Evolutionary conservation across 495 filamentous ascomycete genomes (phyloP).

Genomic region (Trichoderma asperelloides): DNA sequence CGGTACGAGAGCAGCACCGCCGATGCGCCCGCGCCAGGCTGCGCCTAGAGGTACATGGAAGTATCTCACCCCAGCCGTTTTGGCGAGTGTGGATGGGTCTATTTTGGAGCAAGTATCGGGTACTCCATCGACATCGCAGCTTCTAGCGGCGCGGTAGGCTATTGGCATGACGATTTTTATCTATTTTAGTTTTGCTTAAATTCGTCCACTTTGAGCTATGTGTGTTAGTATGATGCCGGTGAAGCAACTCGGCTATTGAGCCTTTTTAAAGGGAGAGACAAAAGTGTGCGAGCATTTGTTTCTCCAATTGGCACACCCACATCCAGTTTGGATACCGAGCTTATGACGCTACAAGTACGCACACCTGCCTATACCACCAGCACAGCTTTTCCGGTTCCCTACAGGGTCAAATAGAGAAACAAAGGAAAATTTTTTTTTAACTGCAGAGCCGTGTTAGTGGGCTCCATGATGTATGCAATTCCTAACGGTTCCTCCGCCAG

Average conservation of each 20-base stretch:
- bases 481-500: not conserved
- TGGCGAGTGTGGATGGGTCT: not conserved
- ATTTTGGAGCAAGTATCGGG: not conserved
- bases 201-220: too few species aligned
- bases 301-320: not conserved
- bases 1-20: not conserved
- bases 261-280: not conserved
- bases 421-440: too few species aligned
- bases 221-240: too few species aligned
- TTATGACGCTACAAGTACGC: not conserved
- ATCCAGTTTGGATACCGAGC: conserved; percentile 1
- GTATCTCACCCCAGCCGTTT: not conserved
- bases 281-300: not conserved
- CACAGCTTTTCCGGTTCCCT: not conserved
- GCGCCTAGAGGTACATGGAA: not conserved
- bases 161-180: not conserved
- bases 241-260: too few species aligned
- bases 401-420: too few species aligned
- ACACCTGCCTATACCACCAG: not conserved
- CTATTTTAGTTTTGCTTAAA: not conserved
- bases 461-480: not conserved
- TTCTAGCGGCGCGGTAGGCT: not conserved
- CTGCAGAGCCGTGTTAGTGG: not conserved
- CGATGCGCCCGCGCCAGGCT: not conserved
- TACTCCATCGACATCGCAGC: not conserved